Evolutionary conservation across 345 rosid genomes (phyloP).

Genomic region (Hibiscus mutabilis): DNA sequence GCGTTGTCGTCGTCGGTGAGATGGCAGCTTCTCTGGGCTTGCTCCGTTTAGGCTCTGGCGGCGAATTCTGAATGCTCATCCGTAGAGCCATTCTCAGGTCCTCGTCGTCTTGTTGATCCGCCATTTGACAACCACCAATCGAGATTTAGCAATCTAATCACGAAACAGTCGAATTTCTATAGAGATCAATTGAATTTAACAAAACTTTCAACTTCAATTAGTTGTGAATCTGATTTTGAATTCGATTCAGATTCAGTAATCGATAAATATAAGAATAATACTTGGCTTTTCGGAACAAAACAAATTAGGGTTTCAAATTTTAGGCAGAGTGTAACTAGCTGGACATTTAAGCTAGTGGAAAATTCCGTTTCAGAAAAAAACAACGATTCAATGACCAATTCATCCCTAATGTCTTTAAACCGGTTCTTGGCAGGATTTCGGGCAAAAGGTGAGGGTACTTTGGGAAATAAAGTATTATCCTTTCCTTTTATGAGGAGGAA

Average conservation of each 20-base stretch:
- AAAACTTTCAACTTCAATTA: not conserved
- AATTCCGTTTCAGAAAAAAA: not conserved
- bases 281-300: not conserved
- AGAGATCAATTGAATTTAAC: not conserved
- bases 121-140: constrained; percentile 37
- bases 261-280: not conserved
- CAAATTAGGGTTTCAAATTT: not conserved
- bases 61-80: constrained; percentile 87
- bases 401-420: not conserved
- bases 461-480: too few species aligned
- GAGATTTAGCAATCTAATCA: constrained; percentile 15
- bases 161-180: not conserved
- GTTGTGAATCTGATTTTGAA: not conserved
- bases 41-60: constrained; percentile 94
- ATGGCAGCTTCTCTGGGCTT: constrained; percentile 61
- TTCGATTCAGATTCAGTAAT: not conserved
- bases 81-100: constrained; percentile 77
- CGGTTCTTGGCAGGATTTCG: too few species aligned
- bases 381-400: not conserved
- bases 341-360: not conserved
- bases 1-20: constrained; percentile 21
- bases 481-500: too few species aligned
- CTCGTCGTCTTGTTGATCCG: constrained; percentile 88
- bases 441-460: too few species aligned
- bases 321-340: not conserved